Conservation (phyloP, 164 flowering plant genomes). For the Vitis vinifera region DNA sequence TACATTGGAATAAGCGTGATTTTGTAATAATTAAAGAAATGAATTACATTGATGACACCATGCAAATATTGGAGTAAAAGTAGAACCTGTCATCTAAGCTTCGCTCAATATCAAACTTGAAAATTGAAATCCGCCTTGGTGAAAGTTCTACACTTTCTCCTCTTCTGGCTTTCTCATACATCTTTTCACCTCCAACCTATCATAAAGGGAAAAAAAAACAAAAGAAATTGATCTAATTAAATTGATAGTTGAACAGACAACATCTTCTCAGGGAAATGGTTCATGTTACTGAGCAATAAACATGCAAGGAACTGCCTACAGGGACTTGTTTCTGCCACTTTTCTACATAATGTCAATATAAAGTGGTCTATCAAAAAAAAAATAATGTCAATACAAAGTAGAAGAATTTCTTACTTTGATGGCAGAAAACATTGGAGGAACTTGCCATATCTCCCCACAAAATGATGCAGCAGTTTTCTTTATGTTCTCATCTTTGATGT, state of each 20-base stretch:
- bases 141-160: conserved; percentile 94
- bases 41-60: not conserved
- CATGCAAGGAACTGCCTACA: not conserved
- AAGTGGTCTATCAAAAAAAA: not conserved
- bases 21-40: not conserved
- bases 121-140: conserved; percentile 83
- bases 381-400: not conserved
- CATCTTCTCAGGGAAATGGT: too few relatives aligned
- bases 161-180: conserved; percentile 98
- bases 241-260: too few relatives aligned
- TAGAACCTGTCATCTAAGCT: conserved; percentile 87
- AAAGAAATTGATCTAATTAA: not conserved
- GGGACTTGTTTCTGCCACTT: not conserved
- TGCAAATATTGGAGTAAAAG: conserved; percentile 2
- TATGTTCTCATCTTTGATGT: conserved; percentile 86
- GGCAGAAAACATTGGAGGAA: conserved; percentile 99
- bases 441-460: conserved; percentile 96
- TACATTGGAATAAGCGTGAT: not conserved
- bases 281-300: not conserved
- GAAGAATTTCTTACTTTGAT: conserved; percentile 70
- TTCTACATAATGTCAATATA: not conserved
- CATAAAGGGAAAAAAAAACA: conserved; percentile 9
- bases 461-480: conserved; percentile 73
- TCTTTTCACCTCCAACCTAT: conserved; percentile 94
- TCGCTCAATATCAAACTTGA: conserved; percentile 87